Conservation (phyloP, 441 rosid genomes). For the Pelargonium fulgidum region DNA sequence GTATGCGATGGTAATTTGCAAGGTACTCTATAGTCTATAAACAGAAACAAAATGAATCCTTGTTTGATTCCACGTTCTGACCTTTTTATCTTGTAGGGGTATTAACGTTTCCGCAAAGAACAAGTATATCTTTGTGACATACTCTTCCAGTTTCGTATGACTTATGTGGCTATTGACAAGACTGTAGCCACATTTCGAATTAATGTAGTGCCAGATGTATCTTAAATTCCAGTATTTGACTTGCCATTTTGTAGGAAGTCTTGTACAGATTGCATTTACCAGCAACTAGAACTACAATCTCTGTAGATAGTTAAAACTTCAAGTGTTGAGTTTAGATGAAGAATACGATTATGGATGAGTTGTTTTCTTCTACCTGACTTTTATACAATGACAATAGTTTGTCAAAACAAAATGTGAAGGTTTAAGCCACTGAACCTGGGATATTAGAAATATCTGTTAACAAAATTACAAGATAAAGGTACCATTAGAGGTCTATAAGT, state of each 20-base stretch:
- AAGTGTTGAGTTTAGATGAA: not conserved
- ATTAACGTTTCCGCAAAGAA: not conserved
- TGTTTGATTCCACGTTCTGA: not conserved
- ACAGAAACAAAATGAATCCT: not conserved
- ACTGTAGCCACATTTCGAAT: not conserved
- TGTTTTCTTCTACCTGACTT: too few relatives aligned
- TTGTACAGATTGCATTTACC: not conserved
- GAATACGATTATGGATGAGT: too few relatives aligned
- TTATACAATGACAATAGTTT: too few relatives aligned
- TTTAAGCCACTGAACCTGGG: not conserved
- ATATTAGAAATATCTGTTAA: not conserved
- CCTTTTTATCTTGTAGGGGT: too few relatives aligned
- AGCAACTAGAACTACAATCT: not conserved
- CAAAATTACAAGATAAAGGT: too few relatives aligned
- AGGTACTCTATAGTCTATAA: slow-evolving; percentile 33
- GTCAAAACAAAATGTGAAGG: too few relatives aligned
- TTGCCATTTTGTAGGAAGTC: too few relatives aligned
- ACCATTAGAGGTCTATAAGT: not conserved
- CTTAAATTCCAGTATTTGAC: too few relatives aligned
- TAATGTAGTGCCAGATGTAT: too few relatives aligned
- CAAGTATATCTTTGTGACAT: too few relatives aligned
- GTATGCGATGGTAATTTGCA: slow-evolving; percentile 48
- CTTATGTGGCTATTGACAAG: not conserved
- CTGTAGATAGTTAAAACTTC: not conserved
- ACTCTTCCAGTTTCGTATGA: not conserved